Evolutionary conservation across 192 early-diverging fungal genomes (phyloP), one percentile per base, ranked within the genome.

Genomic region (Kickxella alabastrina): DNA sequence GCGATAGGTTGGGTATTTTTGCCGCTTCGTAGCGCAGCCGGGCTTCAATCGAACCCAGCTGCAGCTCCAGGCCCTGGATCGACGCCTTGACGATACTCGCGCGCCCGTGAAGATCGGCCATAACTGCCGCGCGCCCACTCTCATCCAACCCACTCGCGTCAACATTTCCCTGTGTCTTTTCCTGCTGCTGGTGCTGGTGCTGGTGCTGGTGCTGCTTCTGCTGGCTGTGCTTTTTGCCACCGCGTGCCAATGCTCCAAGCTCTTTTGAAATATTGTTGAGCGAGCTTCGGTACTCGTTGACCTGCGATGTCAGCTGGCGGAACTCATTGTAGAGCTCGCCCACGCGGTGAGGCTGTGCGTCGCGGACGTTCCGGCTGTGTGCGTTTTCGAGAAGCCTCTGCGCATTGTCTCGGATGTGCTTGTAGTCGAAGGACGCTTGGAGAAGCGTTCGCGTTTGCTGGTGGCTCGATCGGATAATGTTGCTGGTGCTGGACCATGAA

Each of bases 1-100:
- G 88, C 10, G 92, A 87, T 27, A 66, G 64, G 59, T 96, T 96
- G 18, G 93, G 91, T 6, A 96, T 77, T 51, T 80, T 71, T 13
- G 84, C 52, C 0, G 88, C 91, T 27, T 84, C 82, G 5, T 78
- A 48, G 13, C 57, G 69, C 49, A 93, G 52, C n/a, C 65, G 36
- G 3, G 54, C 38, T 45, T 93, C 83, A 2, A 92, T 28, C 3
- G 19, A 17, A 1, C 43, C 23, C 14, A 87, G 46, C 44, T 65
- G 42, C 0, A 53, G 28, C 37, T 91, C 85, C 6, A 72, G 47
- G 7, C 56, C 47, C 10, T 80, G 74, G 29, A 92, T 68, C 8
- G 43, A 28, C n/a, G 68, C 69, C 67, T 92, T 92, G n/a, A 85
- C 29, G 6, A 55, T 26, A 29, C 57, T 59, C 9, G 84, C 91